A percentile compares a stretch with the other conserved stretches of the same genome.
Conservation (phyloP, 2,329 filamentous ascomycete genomes). For the Penicillium sclerotiorum region DNA sequence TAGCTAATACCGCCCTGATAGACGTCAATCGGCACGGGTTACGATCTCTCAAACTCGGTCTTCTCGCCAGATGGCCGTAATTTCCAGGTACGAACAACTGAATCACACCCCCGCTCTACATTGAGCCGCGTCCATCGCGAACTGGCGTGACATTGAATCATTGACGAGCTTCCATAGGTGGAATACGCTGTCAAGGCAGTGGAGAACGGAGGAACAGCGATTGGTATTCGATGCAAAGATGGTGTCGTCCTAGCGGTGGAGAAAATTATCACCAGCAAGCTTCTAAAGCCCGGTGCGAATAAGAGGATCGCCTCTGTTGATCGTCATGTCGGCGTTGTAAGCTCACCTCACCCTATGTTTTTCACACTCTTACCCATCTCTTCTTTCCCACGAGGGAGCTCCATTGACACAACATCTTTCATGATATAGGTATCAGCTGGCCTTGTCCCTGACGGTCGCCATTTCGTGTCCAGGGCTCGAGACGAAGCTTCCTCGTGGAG, state of each 20-base stretch:
- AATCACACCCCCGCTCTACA: too few species aligned
- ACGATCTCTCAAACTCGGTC: slow-evolving; percentile 99
- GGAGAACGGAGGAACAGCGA: slow-evolving; percentile 93
- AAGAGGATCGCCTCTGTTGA: slow-evolving; percentile 96
- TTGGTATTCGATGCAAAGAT: slow-evolving; percentile 96
- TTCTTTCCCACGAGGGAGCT: not conserved
- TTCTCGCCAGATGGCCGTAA: slow-evolving; percentile 99
- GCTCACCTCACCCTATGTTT: slow-evolving; percentile 33
- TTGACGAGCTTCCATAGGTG: slow-evolving; percentile 52
- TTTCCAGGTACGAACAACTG: slow-evolving; percentile 70
- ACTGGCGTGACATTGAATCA: not conserved
- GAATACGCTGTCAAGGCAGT: slow-evolving; percentile 99
- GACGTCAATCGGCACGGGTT: slow-evolving; percentile 99
- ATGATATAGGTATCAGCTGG: slow-evolving; percentile 78
- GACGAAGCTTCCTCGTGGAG: slow-evolving; percentile 93
- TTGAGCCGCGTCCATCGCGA: too few species aligned
- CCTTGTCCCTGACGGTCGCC: slow-evolving; percentile 89
- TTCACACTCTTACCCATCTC: slow-evolving; percentile 2
- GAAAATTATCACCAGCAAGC: slow-evolving; percentile 94
- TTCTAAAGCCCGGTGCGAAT: slow-evolving; percentile 92
- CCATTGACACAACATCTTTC: not conserved
- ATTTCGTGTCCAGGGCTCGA: slow-evolving; percentile 91
- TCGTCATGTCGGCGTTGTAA: slow-evolving; percentile 87
- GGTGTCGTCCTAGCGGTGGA: slow-evolving; percentile 94
- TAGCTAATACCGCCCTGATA: slow-evolving; percentile 43